These are phyloP conservation scores for Cladobotryum mycophilum DNA, from an alignment of 2,329 filamentous ascomycete genomes.

Conservation along the genomic window DNA sequence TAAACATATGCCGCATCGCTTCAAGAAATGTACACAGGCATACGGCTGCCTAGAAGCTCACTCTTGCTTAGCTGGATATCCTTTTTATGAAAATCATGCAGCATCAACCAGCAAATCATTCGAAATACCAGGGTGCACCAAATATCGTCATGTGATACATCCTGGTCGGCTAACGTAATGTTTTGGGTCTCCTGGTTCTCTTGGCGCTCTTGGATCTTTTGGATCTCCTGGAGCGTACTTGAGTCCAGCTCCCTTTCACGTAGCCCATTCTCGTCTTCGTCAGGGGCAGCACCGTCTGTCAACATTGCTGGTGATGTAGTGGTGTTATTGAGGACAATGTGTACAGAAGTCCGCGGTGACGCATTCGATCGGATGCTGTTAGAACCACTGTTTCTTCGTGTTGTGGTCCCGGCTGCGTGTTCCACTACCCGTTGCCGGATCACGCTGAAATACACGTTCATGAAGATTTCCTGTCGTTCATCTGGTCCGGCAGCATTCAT, in stretches of 20 bases:
- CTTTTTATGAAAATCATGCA: constrained; percentile 51
- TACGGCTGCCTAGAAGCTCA: constrained; percentile 46
- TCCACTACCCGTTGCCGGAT: constrained; percentile 36
- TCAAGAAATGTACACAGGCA: constrained; percentile 49
- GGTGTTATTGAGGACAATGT: too few species aligned
- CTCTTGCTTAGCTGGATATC: constrained; percentile 48
- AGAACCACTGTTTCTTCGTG: too few species aligned
- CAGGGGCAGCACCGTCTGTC: too few species aligned
- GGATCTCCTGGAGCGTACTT: too few species aligned
- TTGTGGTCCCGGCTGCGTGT: constrained; percentile 16
- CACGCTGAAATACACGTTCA: constrained; percentile 45
- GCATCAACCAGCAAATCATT: constrained; percentile 53
- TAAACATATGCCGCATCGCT: neutral
- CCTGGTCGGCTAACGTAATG: constrained; percentile 16
- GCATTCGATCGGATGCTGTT: too few species aligned
- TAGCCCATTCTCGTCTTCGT: too few species aligned
- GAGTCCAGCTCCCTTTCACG: too few species aligned
- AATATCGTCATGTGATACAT: constrained; percentile 34
- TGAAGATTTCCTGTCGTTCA: constrained; percentile 43
- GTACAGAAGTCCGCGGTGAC: too few species aligned
- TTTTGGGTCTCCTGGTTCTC: too few species aligned
- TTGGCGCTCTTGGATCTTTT: too few species aligned
- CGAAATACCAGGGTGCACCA: constrained; percentile 51
- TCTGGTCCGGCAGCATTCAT: constrained; percentile 43
- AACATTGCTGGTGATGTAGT: too few species aligned